Conservation (phyloP, 2,329 filamentous ascomycete species). For the Arthrobotrys musiformis region DNA sequence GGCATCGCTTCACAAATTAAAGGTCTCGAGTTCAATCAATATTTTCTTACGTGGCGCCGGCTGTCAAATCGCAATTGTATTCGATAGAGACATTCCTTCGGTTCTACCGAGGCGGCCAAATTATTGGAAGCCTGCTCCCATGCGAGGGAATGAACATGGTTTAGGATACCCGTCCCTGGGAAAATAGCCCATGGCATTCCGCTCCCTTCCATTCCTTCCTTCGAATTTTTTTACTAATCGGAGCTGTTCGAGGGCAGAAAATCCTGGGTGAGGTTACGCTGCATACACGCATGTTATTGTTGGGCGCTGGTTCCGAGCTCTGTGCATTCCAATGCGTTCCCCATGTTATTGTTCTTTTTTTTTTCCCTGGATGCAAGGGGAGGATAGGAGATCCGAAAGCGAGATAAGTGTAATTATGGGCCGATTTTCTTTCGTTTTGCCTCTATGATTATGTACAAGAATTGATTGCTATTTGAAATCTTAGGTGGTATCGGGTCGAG, state of each 20-base stretch:
- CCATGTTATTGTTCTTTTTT: not conserved
- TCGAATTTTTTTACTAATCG: not conserved
- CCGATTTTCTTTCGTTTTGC: not conserved
- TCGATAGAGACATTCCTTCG: not conserved
- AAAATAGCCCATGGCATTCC: conserved; percentile 8
- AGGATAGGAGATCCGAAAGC: not conserved
- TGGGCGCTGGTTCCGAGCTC: conserved; percentile 3
- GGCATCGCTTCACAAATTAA: not conserved
- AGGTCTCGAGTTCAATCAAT: not conserved
- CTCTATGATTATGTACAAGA: not conserved
- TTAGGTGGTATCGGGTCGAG: conserved; percentile 5
- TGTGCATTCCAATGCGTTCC: not conserved
- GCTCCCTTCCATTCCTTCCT: not conserved
- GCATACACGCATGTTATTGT: not conserved
- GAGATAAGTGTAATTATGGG: not conserved
- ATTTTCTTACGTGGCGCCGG: not conserved
- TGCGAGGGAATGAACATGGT: not conserved
- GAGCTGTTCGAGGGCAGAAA: not conserved
- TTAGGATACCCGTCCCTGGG: not conserved
- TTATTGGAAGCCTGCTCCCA: not conserved
- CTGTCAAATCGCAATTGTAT: not conserved
- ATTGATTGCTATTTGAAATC: conserved; percentile 1
- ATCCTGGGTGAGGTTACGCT: conserved; percentile 27
- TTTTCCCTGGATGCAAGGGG: conserved; percentile 3
- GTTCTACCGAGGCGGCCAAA: not conserved